These are phyloP conservation scores for Gossypium australe DNA, from an alignment of 345 rosid species.

Conservation along the genomic window DNA sequence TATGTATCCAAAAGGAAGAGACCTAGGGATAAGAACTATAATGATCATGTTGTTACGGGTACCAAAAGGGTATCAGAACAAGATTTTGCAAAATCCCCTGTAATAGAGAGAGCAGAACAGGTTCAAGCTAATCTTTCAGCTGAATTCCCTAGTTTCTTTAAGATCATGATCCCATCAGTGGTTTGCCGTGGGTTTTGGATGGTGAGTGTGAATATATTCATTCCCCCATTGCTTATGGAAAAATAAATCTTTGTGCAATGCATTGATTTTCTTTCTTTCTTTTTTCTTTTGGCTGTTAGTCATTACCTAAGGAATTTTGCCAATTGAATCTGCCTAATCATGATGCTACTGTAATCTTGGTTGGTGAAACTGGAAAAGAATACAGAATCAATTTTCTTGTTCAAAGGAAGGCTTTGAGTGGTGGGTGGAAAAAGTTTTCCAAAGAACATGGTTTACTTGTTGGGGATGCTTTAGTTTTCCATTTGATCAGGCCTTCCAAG, in stretches of 20 bases:
- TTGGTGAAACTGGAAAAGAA: slow-evolving; percentile 41
- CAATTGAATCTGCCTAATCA: slow-evolving; percentile 41
- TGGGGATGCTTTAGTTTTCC: slow-evolving; percentile 63
- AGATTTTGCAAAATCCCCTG: slow-evolving; percentile 18
- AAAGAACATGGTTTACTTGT: slow-evolving; percentile 42
- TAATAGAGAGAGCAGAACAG: slow-evolving; percentile 40
- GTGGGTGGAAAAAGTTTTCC: slow-evolving; percentile 61
- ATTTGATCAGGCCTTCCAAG: slow-evolving; percentile 31
- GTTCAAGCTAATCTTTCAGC: slow-evolving; percentile 48
- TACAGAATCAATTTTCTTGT: slow-evolving; percentile 39
- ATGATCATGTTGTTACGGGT: not conserved
- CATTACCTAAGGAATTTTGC: slow-evolving; percentile 46
- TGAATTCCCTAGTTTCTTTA: slow-evolving; percentile 46
- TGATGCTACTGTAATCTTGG: slow-evolving; percentile 39
- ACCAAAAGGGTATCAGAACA: not conserved
- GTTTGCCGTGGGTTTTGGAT: slow-evolving; percentile 61
- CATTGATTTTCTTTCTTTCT: slow-evolving; percentile 1
- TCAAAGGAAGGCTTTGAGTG: slow-evolving; percentile 52
- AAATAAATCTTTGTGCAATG: slow-evolving; percentile 33
- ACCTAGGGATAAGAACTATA: not conserved
- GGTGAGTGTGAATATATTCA: slow-evolving; percentile 12
- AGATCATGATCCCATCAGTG: slow-evolving; percentile 55
- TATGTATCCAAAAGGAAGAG: slow-evolving; percentile 1
- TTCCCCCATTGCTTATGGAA: not conserved
- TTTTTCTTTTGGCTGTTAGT: not conserved